Conservation (phyloP, 495 filamentous ascomycete genomes). For the Penicillium argentinense region DNA sequence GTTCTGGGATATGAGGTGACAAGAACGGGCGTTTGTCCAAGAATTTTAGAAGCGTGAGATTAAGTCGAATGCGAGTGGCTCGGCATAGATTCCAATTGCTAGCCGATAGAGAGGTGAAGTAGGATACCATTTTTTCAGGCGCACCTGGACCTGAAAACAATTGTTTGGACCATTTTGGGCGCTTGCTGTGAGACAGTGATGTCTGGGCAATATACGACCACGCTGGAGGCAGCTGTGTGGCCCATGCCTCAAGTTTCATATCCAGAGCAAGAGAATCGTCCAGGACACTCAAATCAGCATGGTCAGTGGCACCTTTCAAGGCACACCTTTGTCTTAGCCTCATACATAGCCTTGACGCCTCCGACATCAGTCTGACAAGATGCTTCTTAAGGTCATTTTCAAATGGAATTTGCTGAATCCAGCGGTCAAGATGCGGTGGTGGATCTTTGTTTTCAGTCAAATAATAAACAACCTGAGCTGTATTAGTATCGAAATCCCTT, state of each 20-base stretch:
- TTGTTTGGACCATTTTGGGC: conserved; percentile 4
- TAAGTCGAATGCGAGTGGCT: conserved; percentile 6
- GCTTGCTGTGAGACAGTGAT: neutral
- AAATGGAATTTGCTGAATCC: conserved; percentile 11
- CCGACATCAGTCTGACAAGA: neutral
- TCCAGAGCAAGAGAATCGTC: neutral
- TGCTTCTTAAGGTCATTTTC: conserved; percentile 1
- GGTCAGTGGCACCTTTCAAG: neutral
- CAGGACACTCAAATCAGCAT: neutral
- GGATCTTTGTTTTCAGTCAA: conserved; percentile 3
- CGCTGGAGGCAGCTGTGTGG: neutral
- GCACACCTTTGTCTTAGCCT: neutral
- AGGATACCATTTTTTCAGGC: conserved; percentile 3
- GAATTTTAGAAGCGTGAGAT: conserved; percentile 3
- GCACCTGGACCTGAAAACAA: conserved; percentile 6
- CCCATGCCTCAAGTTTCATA: neutral
- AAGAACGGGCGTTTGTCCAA: neutral
- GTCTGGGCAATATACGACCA: neutral
- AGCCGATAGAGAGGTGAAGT: conserved; percentile 4
- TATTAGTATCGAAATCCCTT: neutral
- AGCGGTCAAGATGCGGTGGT: neutral
- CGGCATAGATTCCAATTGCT: conserved; percentile 15
- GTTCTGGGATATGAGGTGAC: neutral
- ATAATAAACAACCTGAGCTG: conserved; percentile 3
- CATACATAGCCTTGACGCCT: neutral